Conservation (phyloP, 306 rosid species). For the Morella rubra region DNA sequence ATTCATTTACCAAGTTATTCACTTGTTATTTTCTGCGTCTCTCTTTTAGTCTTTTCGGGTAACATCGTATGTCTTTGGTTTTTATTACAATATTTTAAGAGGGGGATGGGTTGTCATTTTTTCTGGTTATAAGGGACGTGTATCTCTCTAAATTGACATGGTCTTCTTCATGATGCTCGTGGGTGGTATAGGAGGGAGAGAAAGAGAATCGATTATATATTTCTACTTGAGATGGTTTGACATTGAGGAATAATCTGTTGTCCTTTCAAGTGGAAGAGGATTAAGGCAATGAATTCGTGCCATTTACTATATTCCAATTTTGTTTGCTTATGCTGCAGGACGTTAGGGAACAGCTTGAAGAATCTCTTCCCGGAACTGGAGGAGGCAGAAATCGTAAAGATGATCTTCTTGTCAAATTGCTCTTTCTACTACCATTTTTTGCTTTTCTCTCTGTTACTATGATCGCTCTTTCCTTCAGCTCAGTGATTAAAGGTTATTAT, state of each 20-base stretch:
- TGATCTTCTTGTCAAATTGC: conserved; percentile 72
- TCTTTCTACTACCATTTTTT: conserved; percentile 66
- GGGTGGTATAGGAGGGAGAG: conserved; percentile 3
- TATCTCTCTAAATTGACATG: not conserved
- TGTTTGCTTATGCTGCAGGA: conserved; percentile 52
- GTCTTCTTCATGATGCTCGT: conserved; percentile 1
- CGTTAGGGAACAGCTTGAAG: conserved; percentile 72
- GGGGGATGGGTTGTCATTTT: not conserved
- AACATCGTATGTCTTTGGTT: not conserved
- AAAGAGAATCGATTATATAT: not conserved
- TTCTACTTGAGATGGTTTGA: not conserved
- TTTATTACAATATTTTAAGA: not conserved
- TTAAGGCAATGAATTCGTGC: conserved; percentile 6
- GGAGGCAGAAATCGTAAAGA: conserved; percentile 85
- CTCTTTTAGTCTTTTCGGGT: not conserved
- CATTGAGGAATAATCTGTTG: not conserved
- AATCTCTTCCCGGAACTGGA: conserved; percentile 87
- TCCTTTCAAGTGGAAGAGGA: not conserved
- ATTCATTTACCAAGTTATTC: not conserved
- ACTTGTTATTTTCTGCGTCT: not conserved
- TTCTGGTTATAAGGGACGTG: not conserved
- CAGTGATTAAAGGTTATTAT: conserved; percentile 28
- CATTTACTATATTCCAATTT: conserved; percentile 13
- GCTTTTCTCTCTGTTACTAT: conserved; percentile 62
- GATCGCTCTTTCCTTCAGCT: conserved; percentile 68